Base-by-base conservation (phyloP, 768 basidiomycete species). In the Myochromella boudieri region DNA sequence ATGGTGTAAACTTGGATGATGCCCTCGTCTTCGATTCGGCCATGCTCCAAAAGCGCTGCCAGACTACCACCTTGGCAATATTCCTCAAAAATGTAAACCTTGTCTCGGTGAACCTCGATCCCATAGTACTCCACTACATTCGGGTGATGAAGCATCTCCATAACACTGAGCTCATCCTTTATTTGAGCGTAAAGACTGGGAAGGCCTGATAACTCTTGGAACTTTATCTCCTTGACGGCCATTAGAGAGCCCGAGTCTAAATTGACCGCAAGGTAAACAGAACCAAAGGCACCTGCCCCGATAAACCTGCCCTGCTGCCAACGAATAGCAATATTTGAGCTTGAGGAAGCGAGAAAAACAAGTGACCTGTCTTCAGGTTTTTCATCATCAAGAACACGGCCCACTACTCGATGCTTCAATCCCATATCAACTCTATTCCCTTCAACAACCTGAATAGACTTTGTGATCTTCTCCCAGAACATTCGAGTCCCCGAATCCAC, bases 241-340 rank as follows among this genome's bases (percentile, higher is more conserved):
- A 99, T 97, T 51, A 97, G 82, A 33, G 89, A 88, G 37, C 95
- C 92, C 1, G 90, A 87, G 61, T 98, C 97, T 45, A 98, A 77
- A 63, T 98, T 98, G 68, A 97, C 88, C 14, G 95, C 97, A 37
- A 93, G 81, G 64, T 98, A 99, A n/a, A 99, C 97, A n/a, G 91
- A 95, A 17, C 97, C 97, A 65, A 97, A 97, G 7, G 97, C 95
- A 12, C 97, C 97, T n/a, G 94, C 85, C 41, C 95, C 97, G 56
- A 99, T 97, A 70, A 97, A 97, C 48, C 88, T 84, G 11, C 95
- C 94, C 68, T 99, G 97, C 64, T 97, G 95, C 97, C 97, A 99
- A 31, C 91, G 83, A 51, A 98, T 86, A 2, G 93, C 91, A 52
- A 97, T 92, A 57, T 95, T 97, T 21, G 93, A 94, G 31, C 85